Evolutionary conservation across 2,329 filamentous ascomycete genomes (phyloP).

Genomic region (Madurella fahalii): DNA sequence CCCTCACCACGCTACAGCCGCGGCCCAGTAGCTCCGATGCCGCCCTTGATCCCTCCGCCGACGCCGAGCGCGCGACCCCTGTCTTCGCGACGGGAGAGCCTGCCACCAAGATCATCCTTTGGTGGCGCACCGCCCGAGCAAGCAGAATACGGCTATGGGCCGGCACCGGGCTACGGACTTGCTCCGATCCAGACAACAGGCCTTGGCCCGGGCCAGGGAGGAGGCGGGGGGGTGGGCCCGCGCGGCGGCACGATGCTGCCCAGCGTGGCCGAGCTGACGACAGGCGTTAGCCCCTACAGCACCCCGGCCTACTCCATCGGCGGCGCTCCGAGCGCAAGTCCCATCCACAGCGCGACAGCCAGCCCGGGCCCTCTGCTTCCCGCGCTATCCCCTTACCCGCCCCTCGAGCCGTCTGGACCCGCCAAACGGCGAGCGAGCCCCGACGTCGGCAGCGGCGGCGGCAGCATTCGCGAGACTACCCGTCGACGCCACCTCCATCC

Average conservation of each 20-base stretch:
- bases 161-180: constrained; percentile 38
- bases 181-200: constrained; percentile 47
- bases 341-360: constrained; percentile 36
- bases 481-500: constrained; percentile 40
- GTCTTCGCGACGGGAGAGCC: constrained; percentile 41
- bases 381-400: constrained; percentile 34
- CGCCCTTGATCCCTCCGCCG: constrained; percentile 25
- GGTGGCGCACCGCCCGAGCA: constrained; percentile 32
- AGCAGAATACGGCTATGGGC: constrained; percentile 33
- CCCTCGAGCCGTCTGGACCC: constrained; percentile 33
- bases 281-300: constrained; percentile 57
- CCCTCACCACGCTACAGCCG: constrained; percentile 44
- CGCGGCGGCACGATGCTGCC: constrained; percentile 44
- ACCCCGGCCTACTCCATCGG: constrained; percentile 49
- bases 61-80: constrained; percentile 36
- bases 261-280: constrained; percentile 60
- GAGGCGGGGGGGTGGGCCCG: background rate
- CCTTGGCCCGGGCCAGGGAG: constrained; percentile 4
- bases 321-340: constrained; percentile 37
- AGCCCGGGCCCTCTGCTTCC: constrained; percentile 42
- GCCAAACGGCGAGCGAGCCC: constrained; percentile 52
- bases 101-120: constrained; percentile 30
- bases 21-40: constrained; percentile 18
- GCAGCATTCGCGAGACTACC: constrained; percentile 38
- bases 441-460: constrained; percentile 33